Base-by-base conservation (phyloP, 345 rosid species). In the Euphorbia pulcherrima region DNA sequence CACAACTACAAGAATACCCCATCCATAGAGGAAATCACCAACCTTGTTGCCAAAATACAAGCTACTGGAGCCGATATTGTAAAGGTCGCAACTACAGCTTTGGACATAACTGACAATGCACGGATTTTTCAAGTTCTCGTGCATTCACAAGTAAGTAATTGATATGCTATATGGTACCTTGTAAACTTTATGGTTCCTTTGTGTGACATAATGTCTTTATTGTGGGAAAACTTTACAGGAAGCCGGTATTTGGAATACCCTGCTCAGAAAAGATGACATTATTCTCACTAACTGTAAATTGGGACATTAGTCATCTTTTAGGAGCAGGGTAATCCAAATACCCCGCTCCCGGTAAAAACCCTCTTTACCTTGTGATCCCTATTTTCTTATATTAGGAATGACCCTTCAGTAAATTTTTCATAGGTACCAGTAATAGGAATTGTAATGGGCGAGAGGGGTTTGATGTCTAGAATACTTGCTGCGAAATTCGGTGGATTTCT, bases 1-100 rank as follows among this genome's bases (percentile, higher is more conserved):
- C 88, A 86, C 78, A 83, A 84, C 65, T 83, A 81, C 52, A 72
- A 79, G 64, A 72, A 63, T 28, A 84, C 87, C 21, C 87, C 87
- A 41, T 83, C 86, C 5, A 66, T 69, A 12, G 86, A 84, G 76
- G 86, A 83, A 33, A 62, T 87, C 21, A 82, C 83, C 33, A 70
- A 81, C 69, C 86, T 84, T 50, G 85, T 75, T n/a, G 88, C 82
- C 8, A 75, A 17, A 56, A 87, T 84, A 71, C 88, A 83, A 65
- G 85, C 87, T 13, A 78, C 84, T 2, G 84, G 91, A 51, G 91
- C 88, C 61, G 86, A 87, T 59, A 81, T 84, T n/a, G 84, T 84
- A 62, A 87, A 84, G 78, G 29, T 84, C 50, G 87, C 87, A 67
- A 83, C 88, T 50, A 87, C 86, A 61, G 88, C 91, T 61, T 14